Percentiles rank a stretch among this genome's conserved stretches.
These are phyloP conservation scores for Mallotus repandus DNA, from an alignment of 441 rosid species.

Conservation along the genomic window DNA sequence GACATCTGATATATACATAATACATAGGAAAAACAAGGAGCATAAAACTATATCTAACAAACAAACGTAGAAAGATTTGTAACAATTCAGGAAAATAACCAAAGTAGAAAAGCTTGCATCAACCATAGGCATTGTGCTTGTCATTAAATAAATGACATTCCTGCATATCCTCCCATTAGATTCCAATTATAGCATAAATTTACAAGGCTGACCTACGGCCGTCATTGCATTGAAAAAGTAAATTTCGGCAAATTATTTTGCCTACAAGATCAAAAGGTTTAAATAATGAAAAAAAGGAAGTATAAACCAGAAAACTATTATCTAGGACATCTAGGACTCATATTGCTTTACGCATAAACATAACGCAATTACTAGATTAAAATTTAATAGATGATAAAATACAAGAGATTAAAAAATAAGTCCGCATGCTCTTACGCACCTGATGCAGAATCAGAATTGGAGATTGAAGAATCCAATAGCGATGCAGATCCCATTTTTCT, in stretches of 20 bases:
- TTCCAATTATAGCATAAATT: background rate
- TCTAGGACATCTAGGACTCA: background rate
- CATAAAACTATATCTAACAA: too few species aligned
- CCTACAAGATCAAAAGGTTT: background rate
- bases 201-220: background rate
- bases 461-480: conserved; percentile 10
- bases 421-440: background rate
- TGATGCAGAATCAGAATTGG: conserved; percentile 9
- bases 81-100: background rate
- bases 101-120: background rate
- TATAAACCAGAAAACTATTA: background rate
- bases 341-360: too few species aligned
- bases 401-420: background rate
- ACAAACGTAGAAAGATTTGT: background rate
- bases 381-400: background rate
- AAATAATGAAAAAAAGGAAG: background rate
- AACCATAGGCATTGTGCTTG: too few species aligned
- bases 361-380: too few species aligned
- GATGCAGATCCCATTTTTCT: conserved; percentile 14
- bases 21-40: background rate
- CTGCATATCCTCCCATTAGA: background rate
- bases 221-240: background rate
- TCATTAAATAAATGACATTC: background rate
- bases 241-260: background rate
- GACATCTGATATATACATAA: background rate